These are phyloP conservation scores for Pochonia chlamydosporia DNA, from an alignment of 2,329 filamentous ascomycete species.

Conservation along the genomic window DNA sequence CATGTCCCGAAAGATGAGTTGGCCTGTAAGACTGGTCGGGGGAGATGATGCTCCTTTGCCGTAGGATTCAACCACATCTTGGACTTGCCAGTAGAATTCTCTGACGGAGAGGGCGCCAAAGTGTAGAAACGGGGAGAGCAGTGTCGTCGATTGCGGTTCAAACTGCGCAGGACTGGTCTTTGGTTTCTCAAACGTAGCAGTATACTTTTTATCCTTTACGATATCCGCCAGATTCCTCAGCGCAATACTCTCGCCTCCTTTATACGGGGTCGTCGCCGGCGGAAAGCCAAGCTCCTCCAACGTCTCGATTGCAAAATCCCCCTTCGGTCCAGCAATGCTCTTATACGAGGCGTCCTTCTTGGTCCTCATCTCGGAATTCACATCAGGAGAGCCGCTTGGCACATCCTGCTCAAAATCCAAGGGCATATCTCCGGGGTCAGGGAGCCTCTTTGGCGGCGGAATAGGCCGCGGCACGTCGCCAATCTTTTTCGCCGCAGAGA, in stretches of 20 bases:
- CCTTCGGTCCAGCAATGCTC: constrained; percentile 58
- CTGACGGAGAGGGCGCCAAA: constrained; percentile 67
- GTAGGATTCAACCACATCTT: constrained; percentile 54
- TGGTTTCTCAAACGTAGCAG: constrained; percentile 70
- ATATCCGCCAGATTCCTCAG: constrained; percentile 53
- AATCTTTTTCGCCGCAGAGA: constrained; percentile 56
- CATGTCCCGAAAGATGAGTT: constrained; percentile 76
- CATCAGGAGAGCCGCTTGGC: constrained; percentile 47
- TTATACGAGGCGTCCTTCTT: constrained; percentile 52
- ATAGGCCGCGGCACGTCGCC: constrained; percentile 58
- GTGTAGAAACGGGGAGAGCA: constrained; percentile 68
- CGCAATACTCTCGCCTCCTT: constrained; percentile 64
- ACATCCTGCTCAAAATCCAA: constrained; percentile 52
- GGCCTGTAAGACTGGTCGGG: constrained; percentile 65
- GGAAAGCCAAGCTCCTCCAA: constrained; percentile 65
- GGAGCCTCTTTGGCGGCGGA: constrained; percentile 51
- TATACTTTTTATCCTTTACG: constrained; percentile 58
- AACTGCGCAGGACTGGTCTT: constrained; percentile 70
- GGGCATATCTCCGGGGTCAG: constrained; percentile 58
- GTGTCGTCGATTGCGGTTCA: constrained; percentile 64
- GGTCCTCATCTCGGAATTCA: constrained; percentile 52
- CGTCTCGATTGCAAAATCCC: constrained; percentile 65
- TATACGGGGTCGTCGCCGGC: constrained; percentile 58
- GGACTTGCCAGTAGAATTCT: constrained; percentile 67
- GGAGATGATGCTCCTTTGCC: constrained; percentile 52